phyloP scores from a whole-genome alignment of 768 basidiomycete genomes.

The Crucibulum laeve region DNA sequence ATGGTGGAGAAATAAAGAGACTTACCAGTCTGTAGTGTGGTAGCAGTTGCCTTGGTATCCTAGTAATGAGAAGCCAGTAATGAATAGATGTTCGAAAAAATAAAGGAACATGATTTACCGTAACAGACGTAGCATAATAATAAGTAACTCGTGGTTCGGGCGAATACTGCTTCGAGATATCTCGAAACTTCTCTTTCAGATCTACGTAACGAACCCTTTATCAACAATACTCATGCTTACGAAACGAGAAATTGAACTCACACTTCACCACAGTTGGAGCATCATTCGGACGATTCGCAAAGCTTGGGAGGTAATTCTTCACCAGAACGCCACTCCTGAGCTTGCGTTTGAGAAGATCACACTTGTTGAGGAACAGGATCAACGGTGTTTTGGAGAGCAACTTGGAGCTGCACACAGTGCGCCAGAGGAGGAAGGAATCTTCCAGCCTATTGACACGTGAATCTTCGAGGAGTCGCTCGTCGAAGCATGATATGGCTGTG shows the following conservation, averaged over 20 bases:
- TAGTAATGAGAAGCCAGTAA: slow-evolving; percentile 12
- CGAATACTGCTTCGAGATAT: slow-evolving; percentile 47
- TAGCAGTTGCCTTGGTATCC: slow-evolving; percentile 55
- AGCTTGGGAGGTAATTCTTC: slow-evolving; percentile 53
- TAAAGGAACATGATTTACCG: slow-evolving; percentile 32
- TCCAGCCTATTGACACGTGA: slow-evolving; percentile 62
- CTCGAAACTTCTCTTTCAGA: slow-evolving; percentile 39
- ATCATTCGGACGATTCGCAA: slow-evolving; percentile 61
- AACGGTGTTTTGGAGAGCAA: slow-evolving; percentile 58
- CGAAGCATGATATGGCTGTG: slow-evolving; percentile 39
- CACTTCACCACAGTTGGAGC: slow-evolving; percentile 49
- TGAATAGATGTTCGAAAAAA: neutral
- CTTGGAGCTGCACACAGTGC: slow-evolving; percentile 51
- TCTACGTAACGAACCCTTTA: slow-evolving; percentile 23
- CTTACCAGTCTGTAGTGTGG: slow-evolving; percentile 47
- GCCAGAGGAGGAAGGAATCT: slow-evolving; percentile 71
- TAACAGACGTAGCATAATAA: slow-evolving; percentile 56
- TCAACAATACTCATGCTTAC: neutral
- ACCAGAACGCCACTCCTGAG: slow-evolving; percentile 44
- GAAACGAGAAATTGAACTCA: slow-evolving; percentile 23
- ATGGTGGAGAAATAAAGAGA: slow-evolving; percentile 2
- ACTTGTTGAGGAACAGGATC: slow-evolving; percentile 74
- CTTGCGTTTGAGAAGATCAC: slow-evolving; percentile 54
- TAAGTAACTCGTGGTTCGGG: slow-evolving; percentile 48
- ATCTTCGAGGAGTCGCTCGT: slow-evolving; percentile 51